Evolutionary conservation across 2,329 filamentous ascomycete genomes (phyloP), one percentile per base, ranked within the genome.

Genomic region (Nothopassalora personata): DNA sequence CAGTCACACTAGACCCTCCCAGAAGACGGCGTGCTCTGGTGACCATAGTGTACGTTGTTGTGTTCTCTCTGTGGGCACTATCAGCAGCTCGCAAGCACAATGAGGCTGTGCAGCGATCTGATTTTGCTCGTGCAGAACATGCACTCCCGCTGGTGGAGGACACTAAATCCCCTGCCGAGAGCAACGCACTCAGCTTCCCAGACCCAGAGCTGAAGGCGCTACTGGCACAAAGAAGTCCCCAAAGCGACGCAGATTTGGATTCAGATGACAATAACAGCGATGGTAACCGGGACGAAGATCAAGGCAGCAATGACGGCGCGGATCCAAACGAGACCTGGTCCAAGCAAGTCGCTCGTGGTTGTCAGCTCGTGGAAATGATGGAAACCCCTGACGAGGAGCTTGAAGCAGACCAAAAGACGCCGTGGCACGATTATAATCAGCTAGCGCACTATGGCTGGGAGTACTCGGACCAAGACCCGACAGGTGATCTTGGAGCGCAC

Each of bases 361-460:
- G 54, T 39, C 30, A n/a, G 18, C 52, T 54, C 19, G 39, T 27
- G 10, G 52, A 54, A 43, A 7, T 54, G 34, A 45, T 54, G 52
- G 15, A 46, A 6, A 54, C 23, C 15, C 7, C 18, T 2, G 27
- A 28, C 23, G 33, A 15, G 10, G 31, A 53, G 34, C 31, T 39
- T 23, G 33, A 31, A 18, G 27, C 53, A 27, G 18, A 48, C 6
- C 15, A 53, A 11, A 45, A 31, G 23, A 30, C 55, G 6, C 19
- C 28, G 10, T 57, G 36, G 48, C 45, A 34, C 15, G 46, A 28
- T 11, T 57, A 31, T 28, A 28, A 31, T 19, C 31, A 46, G 7
- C 31, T 57, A 4, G 19, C 45, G 19, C 43, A 52, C 19, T 57
- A 53, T 30, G 55, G 55, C 36, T 57, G 55, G 55, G 39, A 31